Conservation (phyloP, 2,329 filamentous ascomycete genomes). For the Scytalidium sp. region DNA sequence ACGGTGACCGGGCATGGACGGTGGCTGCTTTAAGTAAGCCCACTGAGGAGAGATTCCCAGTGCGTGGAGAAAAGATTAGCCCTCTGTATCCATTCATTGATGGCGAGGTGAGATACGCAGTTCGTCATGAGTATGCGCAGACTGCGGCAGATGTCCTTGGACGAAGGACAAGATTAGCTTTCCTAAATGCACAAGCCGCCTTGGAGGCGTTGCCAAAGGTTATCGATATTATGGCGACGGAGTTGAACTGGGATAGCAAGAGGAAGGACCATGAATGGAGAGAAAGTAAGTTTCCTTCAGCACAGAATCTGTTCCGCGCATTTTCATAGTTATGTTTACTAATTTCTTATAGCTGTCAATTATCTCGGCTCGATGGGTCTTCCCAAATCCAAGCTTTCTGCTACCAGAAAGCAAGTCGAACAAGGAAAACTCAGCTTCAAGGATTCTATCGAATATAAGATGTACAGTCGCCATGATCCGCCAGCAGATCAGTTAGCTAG, state of each 20-base stretch:
- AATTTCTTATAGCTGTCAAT: constrained; percentile 41
- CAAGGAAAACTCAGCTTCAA: constrained; percentile 56
- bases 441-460: constrained; percentile 55
- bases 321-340: background rate
- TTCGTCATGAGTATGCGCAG: constrained; percentile 87
- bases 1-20: constrained; percentile 90
- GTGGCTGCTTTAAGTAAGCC: constrained; percentile 77
- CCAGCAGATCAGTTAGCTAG: constrained; percentile 33
- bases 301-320: too few relatives aligned
- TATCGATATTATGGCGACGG: constrained; percentile 85
- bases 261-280: constrained; percentile 80
- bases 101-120: constrained; percentile 85
- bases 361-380: constrained; percentile 66
- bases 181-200: constrained; percentile 87
- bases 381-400: constrained; percentile 55
- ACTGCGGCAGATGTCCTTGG: constrained; percentile 87
- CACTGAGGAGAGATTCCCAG: constrained; percentile 77
- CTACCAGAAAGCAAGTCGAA: constrained; percentile 59
- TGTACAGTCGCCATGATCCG: constrained; percentile 59
- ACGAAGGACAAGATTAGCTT: constrained; percentile 78
- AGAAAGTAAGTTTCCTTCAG: constrained; percentile 56
- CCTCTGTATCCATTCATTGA: constrained; percentile 86
- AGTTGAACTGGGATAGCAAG: constrained; percentile 72
- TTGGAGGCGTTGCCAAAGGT: constrained; percentile 80
- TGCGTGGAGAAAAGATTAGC: constrained; percentile 76